Percentiles rank a stretch among this genome's conserved stretches.
phyloP scores from a whole-genome alignment of 2,329 filamentous ascomycete species.

The Colletotrichum tamarilloi region DNA sequence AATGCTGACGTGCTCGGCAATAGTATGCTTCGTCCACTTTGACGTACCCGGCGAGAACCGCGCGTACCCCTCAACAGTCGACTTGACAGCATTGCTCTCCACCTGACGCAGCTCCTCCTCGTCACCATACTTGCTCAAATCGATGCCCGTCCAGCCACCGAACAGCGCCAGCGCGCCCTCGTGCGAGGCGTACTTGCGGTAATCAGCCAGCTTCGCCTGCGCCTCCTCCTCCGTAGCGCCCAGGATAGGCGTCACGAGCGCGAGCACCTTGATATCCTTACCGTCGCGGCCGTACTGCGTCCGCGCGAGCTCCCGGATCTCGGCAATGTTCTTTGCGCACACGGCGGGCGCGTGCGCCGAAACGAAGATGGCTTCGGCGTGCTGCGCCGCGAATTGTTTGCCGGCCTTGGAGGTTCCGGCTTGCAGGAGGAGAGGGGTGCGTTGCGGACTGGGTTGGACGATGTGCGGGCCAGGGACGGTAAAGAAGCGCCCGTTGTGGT shows the following conservation, averaged over 20 bases:
- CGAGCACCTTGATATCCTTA: constrained; percentile 73
- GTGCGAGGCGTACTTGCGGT: constrained; percentile 66
- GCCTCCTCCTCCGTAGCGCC: constrained; percentile 75
- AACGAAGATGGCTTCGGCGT: constrained; percentile 79
- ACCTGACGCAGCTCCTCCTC: constrained; percentile 73
- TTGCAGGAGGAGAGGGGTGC: constrained; percentile 76
- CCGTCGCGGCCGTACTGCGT: constrained; percentile 67
- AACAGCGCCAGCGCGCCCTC: constrained; percentile 78
- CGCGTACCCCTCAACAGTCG: constrained; percentile 66
- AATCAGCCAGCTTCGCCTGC: constrained; percentile 70
- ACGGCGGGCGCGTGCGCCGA: constrained; percentile 72
- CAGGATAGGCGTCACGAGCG: constrained; percentile 73
- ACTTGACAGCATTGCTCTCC: constrained; percentile 71
- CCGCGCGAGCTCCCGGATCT: constrained; percentile 68
- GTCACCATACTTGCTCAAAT: constrained; percentile 68
- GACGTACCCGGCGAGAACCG: constrained; percentile 67
- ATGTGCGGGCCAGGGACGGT: constrained; percentile 73
- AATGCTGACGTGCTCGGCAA: constrained; percentile 75
- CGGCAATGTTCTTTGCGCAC: constrained; percentile 70
- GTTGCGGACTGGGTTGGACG: constrained; percentile 73
- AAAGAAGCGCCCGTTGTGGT: constrained; percentile 74
- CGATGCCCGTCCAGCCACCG: constrained; percentile 77
- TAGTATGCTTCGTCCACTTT: constrained; percentile 79
- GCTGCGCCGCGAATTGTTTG: constrained; percentile 74
- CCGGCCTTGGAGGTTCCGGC: constrained; percentile 76